These are phyloP conservation scores for Astragalus membranaceus DNA, from an alignment of 306 rosid genomes.

Conservation along the genomic window DNA sequence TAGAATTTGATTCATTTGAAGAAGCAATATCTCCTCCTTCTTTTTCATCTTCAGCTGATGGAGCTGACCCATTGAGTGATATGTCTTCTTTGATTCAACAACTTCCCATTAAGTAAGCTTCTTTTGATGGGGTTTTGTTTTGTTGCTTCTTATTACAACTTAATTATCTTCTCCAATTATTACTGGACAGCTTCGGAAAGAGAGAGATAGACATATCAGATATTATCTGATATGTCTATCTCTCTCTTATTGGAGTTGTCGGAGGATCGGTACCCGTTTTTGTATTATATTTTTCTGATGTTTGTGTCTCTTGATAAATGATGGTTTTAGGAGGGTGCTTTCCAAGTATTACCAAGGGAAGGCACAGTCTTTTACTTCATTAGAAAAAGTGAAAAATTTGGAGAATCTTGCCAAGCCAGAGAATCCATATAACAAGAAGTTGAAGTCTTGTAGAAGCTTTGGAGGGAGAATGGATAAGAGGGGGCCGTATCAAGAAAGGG, in stretches of 20 bases:
- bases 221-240: no score
- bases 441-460: slow-evolving; percentile 30
- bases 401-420: slow-evolving; percentile 37
- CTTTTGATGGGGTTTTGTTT: no score
- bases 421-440: slow-evolving; percentile 20
- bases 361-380: slow-evolving; percentile 34
- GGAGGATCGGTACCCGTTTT: no score
- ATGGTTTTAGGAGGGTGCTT: slow-evolving; percentile 41
- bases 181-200: no score
- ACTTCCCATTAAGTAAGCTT: slow-evolving; percentile 35
- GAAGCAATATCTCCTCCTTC: slow-evolving; percentile 20
- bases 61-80: slow-evolving; percentile 22
- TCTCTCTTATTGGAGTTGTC: no score
- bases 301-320: neutral
- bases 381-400: slow-evolving; percentile 30
- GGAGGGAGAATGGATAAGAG: slow-evolving; percentile 14
- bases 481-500: neutral
- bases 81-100: slow-evolving; percentile 37
- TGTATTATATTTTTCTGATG: no score
- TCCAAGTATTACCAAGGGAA: slow-evolving; percentile 41
- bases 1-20: neutral
- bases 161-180: no score
- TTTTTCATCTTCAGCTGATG: slow-evolving; percentile 9
- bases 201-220: no score
- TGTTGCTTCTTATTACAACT: no score